Base-by-base conservation (phyloP, 106 monocot genomes). In the Allium sativum region DNA sequence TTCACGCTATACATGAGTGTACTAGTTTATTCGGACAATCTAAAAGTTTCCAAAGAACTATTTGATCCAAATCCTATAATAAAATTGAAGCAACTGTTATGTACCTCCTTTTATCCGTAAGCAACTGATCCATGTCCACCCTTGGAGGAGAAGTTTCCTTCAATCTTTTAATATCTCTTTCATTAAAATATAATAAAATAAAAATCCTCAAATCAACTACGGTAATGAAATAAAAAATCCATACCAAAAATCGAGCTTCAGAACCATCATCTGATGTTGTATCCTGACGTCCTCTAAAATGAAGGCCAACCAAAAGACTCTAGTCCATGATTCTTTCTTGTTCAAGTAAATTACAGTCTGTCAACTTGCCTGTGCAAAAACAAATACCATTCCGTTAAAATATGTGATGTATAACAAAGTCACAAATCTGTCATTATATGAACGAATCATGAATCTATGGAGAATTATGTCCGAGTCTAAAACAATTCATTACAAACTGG, bases 321-420 rank as follows among this genome's bases (percentile, higher is more conserved):
- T 93, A 93, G 58, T 93, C 93, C 93, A 94, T 94, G 40, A 94
- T 89, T 66, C 83, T 83, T 70, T 94, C 93, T 72, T 86, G 86
- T 74, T 94, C 93, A n/a, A n/a, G n/a, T n/a, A 47, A 81, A 0
- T 89, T 89, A 55, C 93, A 89, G 44, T 52, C 70, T 80, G 21
- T 89, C 89, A 18, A 94, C 74, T 73, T 94, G 93, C 72, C 93
- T 94, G 68, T 31, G 31, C 31, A 31, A 2, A 31, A 2, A 31
- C 31, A 2, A 31, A 3, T 1, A 31, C 5, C 31, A 31, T 5
- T 31, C 54, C 64, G 61, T 41, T 9, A 6, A 58, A 1, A 2
- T 14, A 58, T 14, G 10, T 41, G 10, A 1, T 55, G 21, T 21
- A 31, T 31, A 0, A 31, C 31, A 31, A 3, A 31, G 31, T 10